Evolutionary conservation across 352 stramenopile species (phyloP).

Genomic region (Phytophthora ohioensis): DNA sequence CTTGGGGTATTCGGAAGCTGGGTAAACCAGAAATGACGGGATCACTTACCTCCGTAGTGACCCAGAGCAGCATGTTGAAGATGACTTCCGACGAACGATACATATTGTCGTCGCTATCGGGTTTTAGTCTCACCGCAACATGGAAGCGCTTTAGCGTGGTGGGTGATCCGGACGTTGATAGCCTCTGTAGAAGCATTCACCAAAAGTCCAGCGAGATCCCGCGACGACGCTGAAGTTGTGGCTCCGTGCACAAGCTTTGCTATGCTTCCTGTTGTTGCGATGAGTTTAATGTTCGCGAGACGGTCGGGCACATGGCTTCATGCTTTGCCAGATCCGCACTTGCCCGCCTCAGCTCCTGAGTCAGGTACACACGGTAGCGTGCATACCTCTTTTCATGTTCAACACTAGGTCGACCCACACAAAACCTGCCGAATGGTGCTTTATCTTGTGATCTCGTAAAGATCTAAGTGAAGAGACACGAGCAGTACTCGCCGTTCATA

Average conservation of each 20-base stretch:
- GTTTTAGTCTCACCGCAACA: constrained; percentile 29
- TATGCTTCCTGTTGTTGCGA: neutral
- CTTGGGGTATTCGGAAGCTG: neutral
- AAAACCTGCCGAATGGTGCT: too few relatives aligned
- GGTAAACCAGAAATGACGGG: constrained; percentile 26
- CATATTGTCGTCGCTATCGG: constrained; percentile 3
- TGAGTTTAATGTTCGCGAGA: neutral
- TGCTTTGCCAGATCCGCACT: neutral
- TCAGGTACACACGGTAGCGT: neutral
- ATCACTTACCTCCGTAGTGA: constrained; percentile 4
- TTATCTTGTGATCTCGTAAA: neutral
- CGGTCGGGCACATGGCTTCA: neutral
- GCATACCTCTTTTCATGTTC: too few relatives aligned
- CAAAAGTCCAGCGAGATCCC: neutral
- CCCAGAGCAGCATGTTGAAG: constrained; percentile 5
- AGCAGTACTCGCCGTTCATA: constrained; percentile 1
- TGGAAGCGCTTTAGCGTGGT: neutral
- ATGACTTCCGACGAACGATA: constrained; percentile 3
- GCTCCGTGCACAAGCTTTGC: constrained; percentile 16
- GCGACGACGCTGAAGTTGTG: neutral
- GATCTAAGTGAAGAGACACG: constrained; percentile 9
- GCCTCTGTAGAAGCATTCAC: constrained; percentile 20
- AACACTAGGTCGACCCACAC: too few relatives aligned
- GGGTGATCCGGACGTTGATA: constrained; percentile 11
- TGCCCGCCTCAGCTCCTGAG: constrained; percentile 13